phyloP scores from a whole-genome alignment of 768 basidiomycete genomes.

The Mycena crocata region DNA sequence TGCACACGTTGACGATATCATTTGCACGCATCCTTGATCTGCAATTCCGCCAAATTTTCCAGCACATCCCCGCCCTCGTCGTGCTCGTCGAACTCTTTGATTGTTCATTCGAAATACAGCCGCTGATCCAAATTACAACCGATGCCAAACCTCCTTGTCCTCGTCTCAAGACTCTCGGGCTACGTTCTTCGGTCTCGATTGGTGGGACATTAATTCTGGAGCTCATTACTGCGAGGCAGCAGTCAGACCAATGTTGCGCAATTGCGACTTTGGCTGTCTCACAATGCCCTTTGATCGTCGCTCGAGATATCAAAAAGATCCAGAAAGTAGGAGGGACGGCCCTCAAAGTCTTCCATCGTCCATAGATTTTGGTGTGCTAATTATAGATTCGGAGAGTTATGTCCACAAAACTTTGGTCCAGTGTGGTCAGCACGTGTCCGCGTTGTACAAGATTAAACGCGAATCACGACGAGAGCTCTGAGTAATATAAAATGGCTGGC shows the following conservation, averaged over 20 bases:
- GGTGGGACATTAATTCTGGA: conserved; percentile 1
- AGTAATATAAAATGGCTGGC: no score
- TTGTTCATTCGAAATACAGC: conserved; percentile 3
- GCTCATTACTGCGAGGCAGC: neutral
- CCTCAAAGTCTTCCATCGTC: no score
- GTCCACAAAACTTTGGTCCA: no score
- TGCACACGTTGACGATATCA: conserved; percentile 1
- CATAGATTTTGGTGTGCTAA: no score
- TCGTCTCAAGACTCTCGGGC: neutral
- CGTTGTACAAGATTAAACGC: no score
- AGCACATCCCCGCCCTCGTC: conserved; percentile 5
- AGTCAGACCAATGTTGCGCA: neutral
- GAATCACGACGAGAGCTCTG: no score
- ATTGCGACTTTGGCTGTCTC: conserved; percentile 1
- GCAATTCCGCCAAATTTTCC: neutral
- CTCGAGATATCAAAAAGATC: neutral
- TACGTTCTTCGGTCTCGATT: neutral
- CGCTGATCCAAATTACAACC: neutral
- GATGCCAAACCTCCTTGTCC: neutral
- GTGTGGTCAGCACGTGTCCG: no score
- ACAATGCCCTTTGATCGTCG: neutral
- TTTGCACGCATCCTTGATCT: neutral
- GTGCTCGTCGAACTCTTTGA: conserved; percentile 2
- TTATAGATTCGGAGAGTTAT: no score
- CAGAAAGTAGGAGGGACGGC: neutral